A percentile compares a stretch with the other conserved stretches of the same genome.
phyloP scores from a whole-genome alignment of 2,329 filamentous ascomycete species.

The Arthrobotrys entomopaga region DNA sequence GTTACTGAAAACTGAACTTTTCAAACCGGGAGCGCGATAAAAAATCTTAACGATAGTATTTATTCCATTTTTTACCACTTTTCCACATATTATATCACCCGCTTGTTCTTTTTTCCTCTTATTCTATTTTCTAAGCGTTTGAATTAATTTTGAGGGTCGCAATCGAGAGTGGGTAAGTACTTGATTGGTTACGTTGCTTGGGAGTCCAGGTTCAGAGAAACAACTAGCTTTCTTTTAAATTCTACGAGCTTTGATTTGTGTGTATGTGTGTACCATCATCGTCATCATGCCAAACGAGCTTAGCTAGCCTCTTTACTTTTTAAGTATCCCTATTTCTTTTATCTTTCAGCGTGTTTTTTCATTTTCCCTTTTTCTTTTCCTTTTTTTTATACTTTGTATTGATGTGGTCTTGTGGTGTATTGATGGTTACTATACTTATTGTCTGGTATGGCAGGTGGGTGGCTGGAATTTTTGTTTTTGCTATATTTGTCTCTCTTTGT shows the following conservation, averaged over 20 bases:
- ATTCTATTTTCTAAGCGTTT: conserved; percentile 18
- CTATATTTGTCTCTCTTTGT: too few species aligned
- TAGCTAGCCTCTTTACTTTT: neutral
- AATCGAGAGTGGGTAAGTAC: conserved; percentile 1
- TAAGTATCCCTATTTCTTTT: conserved; percentile 10
- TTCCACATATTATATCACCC: neutral
- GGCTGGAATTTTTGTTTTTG: too few species aligned
- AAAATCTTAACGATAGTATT: neutral
- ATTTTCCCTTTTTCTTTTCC: conserved; percentile 15
- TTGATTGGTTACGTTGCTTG: too few species aligned
- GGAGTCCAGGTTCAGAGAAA: conserved; percentile 35
- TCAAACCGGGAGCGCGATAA: conserved; percentile 18
- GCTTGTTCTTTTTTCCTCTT: neutral
- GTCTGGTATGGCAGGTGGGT: too few species aligned
- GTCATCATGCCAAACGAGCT: neutral
- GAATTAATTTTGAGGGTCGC: conserved; percentile 15
- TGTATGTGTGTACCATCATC: conserved; percentile 32
- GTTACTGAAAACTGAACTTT: neutral
- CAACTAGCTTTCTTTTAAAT: conserved; percentile 22
- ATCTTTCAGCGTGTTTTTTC: conserved; percentile 9
- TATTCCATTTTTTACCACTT: neutral
- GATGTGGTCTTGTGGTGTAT: too few species aligned
- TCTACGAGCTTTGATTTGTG: conserved; percentile 22
- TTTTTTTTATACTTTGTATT: too few species aligned
- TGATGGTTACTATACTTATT: too few species aligned